A percentile compares a stretch with the other conserved stretches of the same genome.
These are phyloP conservation scores for Taiozyma sp. DNA, from an alignment of 1,139 yeast genomes.

Conservation along the genomic window DNA sequence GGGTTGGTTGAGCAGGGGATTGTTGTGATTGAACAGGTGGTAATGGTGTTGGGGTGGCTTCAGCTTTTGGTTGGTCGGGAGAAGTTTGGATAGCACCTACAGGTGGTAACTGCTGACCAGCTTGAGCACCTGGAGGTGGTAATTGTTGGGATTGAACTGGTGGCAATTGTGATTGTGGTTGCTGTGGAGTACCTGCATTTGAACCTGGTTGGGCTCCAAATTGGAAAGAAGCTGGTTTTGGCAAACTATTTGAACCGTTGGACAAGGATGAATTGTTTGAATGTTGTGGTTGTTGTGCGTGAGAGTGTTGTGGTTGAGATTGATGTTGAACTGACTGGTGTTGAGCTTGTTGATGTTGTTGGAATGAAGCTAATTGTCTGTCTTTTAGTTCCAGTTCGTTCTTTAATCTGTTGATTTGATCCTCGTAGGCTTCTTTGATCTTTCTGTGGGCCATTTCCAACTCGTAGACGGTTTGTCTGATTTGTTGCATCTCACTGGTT, in stretches of 20 bases:
- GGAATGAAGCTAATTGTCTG: constrained; percentile 41
- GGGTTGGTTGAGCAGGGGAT: constrained; percentile 18
- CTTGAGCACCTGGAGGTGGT: constrained; percentile 22
- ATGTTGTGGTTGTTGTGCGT: constrained; percentile 22
- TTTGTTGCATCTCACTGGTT: constrained; percentile 90
- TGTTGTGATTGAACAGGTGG: constrained; percentile 22
- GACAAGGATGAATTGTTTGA: constrained; percentile 2
- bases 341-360: constrained; percentile 30
- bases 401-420: constrained; percentile 80
- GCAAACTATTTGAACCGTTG: constrained; percentile 19
- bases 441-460: constrained; percentile 91
- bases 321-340: constrained; percentile 21
- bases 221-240: constrained; percentile 17
- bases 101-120: constrained; percentile 20
- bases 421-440: constrained; percentile 94
- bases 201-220: constrained; percentile 8
- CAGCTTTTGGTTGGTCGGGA: constrained; percentile 24
- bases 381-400: constrained; percentile 79
- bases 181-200: constrained; percentile 21
- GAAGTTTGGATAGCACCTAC: constrained; percentile 19
- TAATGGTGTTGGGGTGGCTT: constrained; percentile 24
- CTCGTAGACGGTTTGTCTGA: constrained; percentile 90
- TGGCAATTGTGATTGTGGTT: constrained; percentile 25
- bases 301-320: constrained; percentile 19
- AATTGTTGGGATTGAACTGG: constrained; percentile 23